These are phyloP conservation scores for Monascus purpureus DNA, from an alignment of 495 filamentous ascomycete genomes.

Conservation along the genomic window DNA sequence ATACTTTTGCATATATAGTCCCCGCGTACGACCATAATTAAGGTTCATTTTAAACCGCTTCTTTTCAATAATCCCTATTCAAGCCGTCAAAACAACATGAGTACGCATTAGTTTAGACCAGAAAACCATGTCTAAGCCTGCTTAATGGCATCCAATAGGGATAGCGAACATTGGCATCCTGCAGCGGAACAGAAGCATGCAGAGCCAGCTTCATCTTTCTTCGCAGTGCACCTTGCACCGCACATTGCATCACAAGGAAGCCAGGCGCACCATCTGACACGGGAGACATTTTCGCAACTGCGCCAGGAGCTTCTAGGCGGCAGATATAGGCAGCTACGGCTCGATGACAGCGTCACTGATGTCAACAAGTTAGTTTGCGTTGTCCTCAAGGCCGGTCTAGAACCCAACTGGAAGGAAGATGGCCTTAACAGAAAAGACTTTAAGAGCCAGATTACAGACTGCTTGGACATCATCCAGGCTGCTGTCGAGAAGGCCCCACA, in stretches of 20 bases:
- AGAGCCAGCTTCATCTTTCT: conserved; percentile 49
- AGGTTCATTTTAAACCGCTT: no score
- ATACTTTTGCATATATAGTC: no score
- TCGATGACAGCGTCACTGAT: conserved; percentile 53
- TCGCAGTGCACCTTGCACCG: conserved; percentile 49
- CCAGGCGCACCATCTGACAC: conserved; percentile 27
- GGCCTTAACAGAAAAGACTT: conserved; percentile 37
- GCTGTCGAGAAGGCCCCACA: conserved; percentile 62
- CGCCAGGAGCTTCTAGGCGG: conserved; percentile 46
- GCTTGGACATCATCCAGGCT: conserved; percentile 56
- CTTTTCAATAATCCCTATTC: no score
- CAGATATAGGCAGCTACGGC: conserved; percentile 25
- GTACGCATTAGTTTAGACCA: no score
- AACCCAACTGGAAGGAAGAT: conserved; percentile 43
- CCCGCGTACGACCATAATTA: no score
- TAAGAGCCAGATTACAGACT: conserved; percentile 45
- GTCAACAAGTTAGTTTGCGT: conserved; percentile 76
- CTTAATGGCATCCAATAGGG: conserved; percentile 16
- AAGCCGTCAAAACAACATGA: no score
- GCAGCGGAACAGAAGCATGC: conserved; percentile 9
- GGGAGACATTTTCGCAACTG: conserved; percentile 47
- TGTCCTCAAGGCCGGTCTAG: conserved; percentile 67
- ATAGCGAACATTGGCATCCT: conserved; percentile 6
- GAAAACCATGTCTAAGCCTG: no score
- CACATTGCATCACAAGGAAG: conserved; percentile 27